Evolutionary conservation across 768 basidiomycete species (phyloP), one percentile per base, ranked within the genome.

Genomic region (Mycena haematopus): DNA sequence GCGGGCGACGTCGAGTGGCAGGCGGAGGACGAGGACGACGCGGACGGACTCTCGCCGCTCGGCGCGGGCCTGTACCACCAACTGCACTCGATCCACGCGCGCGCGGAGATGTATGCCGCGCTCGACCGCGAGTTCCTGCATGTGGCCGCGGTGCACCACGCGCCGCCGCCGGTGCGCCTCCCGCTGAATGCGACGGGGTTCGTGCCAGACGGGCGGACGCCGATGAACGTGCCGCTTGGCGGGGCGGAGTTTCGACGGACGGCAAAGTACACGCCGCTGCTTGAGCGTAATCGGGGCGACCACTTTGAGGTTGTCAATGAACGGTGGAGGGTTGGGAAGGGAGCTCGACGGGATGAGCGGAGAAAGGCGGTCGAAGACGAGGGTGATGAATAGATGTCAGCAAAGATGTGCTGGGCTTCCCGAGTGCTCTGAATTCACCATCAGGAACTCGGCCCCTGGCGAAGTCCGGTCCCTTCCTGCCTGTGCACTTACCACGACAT

Each of bases 321-420:
- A 69, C 82, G 90, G 56, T 98, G 92, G 91, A 80, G 88, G 63
- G 69, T 80, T 19, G 90, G 90, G 13, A 87, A 87, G 70, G 89
- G 86, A 1, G 76, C 78, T 47, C 33, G 55, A 51, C 61, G 61
- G 25, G 61, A 62, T 17, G 61, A 62, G 35, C 61, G 56, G 22
- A 56, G 51, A 50, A 56, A 36, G 21, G 51, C 51, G 31, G 55
- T 25, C 1, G 58, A 60, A 19, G 61, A 62, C 21, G 54, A 45
- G 15, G 52, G 56, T 25, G 46, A 53, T n/a, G 58, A 60, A 19
- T 60, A 60, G 36, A 36, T 36, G 13, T 15, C 5, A 9, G 13
- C 14, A 36, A 11, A 36, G 4, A 31, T 31, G 29, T 31, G 29
- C 29, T 31, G 29, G 29, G 4, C 9, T 31, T 31, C 29, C 29